These are phyloP conservation scores for Pisolithus albus DNA, from an alignment of 768 basidiomycete species.

Conservation along the genomic window DNA sequence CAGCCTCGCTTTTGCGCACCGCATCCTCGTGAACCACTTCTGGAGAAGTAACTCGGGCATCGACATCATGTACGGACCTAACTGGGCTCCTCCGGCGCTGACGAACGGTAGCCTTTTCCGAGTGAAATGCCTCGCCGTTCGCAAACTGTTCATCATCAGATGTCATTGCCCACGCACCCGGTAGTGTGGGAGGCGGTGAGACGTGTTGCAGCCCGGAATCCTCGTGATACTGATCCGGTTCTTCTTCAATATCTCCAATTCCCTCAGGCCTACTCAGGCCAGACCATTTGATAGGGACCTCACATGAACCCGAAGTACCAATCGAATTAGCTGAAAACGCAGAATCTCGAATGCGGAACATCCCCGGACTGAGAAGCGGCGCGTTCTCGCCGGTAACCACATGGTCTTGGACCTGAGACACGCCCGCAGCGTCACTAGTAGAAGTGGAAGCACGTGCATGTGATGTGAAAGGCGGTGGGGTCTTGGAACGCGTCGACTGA, in stretches of 20 bases:
- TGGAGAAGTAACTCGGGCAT: slow-evolving; percentile 47
- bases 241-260: slow-evolving; percentile 32
- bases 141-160: slow-evolving; percentile 45
- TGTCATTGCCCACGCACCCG: slow-evolving; percentile 50
- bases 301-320: slow-evolving; percentile 37
- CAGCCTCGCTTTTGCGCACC: slow-evolving; percentile 58
- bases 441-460: slow-evolving; percentile 21
- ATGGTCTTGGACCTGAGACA: slow-evolving; percentile 15
- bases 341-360: slow-evolving; percentile 57
- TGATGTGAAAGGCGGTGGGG: slow-evolving; percentile 33
- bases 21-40: slow-evolving; percentile 39
- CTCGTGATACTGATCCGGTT: slow-evolving; percentile 23
- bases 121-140: slow-evolving; percentile 17
- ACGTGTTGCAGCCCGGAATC: slow-evolving; percentile 16
- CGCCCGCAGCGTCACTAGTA: slow-evolving; percentile 10
- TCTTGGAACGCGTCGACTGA: slow-evolving; percentile 33
- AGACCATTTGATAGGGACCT: slow-evolving; percentile 60
- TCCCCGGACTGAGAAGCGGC: slow-evolving; percentile 46
- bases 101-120: slow-evolving; percentile 21
- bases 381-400: slow-evolving; percentile 18
- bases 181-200: slow-evolving; percentile 34
- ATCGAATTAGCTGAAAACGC: slow-evolving; percentile 45
- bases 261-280: slow-evolving; percentile 38
- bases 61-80: slow-evolving; percentile 41
- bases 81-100: slow-evolving; percentile 24